phyloP scores from a whole-genome alignment of 768 basidiomycete genomes.

The Termitomyces sp. region DNA sequence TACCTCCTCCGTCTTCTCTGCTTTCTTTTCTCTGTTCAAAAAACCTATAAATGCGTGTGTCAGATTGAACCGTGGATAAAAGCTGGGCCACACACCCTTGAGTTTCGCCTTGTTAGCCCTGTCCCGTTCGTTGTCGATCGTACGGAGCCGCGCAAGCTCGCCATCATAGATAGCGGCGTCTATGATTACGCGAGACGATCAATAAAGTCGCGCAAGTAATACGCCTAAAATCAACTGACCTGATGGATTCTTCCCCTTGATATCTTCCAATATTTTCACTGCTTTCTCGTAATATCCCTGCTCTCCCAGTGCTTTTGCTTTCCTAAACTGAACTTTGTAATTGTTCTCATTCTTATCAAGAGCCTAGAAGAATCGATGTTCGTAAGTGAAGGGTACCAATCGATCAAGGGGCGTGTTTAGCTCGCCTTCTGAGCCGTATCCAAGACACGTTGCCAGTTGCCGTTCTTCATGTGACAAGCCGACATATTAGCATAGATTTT shows the following conservation, averaged over 20 bases:
- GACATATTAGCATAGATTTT: constrained; percentile 86
- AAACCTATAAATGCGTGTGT: constrained; percentile 33
- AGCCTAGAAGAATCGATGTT: constrained; percentile 38
- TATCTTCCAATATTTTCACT: constrained; percentile 55
- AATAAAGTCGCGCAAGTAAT: neutral
- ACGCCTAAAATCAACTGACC: constrained; percentile 32
- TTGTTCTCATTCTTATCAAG: constrained; percentile 71
- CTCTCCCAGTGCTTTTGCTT: constrained; percentile 75
- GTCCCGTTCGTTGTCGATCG: constrained; percentile 63
- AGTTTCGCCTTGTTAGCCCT: constrained; percentile 63
- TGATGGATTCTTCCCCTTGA: constrained; percentile 56
- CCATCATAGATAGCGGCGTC: constrained; percentile 55
- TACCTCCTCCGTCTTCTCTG: neutral
- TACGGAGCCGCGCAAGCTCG: constrained; percentile 58
- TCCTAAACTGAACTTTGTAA: constrained; percentile 75
- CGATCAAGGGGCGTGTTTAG: neutral
- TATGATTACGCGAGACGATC: constrained; percentile 19
- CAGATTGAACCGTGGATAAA: neutral
- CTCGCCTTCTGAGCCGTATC: constrained; percentile 79
- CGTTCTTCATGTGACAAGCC: constrained; percentile 75
- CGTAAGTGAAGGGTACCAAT: neutral
- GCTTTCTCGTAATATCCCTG: constrained; percentile 74
- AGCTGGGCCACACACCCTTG: constrained; percentile 45
- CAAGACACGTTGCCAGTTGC: constrained; percentile 72
- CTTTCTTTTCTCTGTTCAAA: constrained; percentile 29